Evolutionary conservation across 2,329 filamentous ascomycete species (phyloP).

Genomic region (Penicillium sp.): DNA sequence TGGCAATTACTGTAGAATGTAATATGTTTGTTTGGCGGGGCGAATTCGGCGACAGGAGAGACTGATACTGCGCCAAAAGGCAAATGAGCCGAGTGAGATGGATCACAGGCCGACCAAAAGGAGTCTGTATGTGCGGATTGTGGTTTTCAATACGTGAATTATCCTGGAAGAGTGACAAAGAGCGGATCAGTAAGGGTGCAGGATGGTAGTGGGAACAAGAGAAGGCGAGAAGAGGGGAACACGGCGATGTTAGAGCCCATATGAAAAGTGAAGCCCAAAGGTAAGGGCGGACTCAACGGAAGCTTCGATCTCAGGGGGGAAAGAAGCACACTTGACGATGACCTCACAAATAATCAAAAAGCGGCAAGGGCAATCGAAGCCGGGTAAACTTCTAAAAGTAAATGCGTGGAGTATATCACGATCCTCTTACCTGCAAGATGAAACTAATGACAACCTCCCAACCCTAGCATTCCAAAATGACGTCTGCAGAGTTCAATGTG

Average conservation of each 20-base stretch:
- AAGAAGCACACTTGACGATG: constrained; percentile 10
- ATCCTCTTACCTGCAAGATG: constrained; percentile 27
- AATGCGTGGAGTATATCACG: background rate
- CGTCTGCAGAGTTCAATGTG: constrained; percentile 27
- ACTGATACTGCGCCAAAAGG: constrained; percentile 27
- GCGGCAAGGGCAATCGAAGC: background rate
- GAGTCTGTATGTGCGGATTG: constrained; percentile 26
- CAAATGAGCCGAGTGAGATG: constrained; percentile 28
- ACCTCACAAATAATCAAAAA: constrained; percentile 3
- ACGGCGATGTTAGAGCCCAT: constrained; percentile 5
- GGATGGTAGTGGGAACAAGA: constrained; percentile 5
- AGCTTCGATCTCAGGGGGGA: constrained; percentile 13
- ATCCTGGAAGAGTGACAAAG: constrained; percentile 19
- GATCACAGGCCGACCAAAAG: constrained; percentile 31
- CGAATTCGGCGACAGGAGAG: constrained; percentile 26
- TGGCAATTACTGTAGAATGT: constrained; percentile 24
- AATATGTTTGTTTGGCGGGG: constrained; percentile 14
- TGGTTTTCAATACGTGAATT: constrained; percentile 21
- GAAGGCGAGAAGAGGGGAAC: background rate
- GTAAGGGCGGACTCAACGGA: constrained; percentile 19
- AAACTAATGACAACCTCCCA: constrained; percentile 22
- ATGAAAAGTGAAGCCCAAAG: constrained; percentile 16
- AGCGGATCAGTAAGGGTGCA: constrained; percentile 20
- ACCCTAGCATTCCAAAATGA: constrained; percentile 30
- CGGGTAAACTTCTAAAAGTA: background rate